Evolutionary conservation across 805 yeast species (phyloP), one percentile per base, ranked within the genome.

Genomic region (Candida saitoana): DNA sequence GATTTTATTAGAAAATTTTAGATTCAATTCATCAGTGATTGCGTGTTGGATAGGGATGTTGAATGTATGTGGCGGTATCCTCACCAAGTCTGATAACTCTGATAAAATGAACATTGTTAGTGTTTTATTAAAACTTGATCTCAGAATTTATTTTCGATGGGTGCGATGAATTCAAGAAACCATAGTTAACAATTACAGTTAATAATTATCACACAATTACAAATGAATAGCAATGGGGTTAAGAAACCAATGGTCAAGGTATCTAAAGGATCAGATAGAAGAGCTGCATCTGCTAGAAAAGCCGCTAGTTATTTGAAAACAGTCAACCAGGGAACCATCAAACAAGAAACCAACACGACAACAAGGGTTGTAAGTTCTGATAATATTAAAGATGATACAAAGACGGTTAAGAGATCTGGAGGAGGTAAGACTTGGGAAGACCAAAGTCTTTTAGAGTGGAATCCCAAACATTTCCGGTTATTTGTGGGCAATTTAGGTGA

Each of bases 31-130:
- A 49, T 85, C 84, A 32, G 79, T 76, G 22, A 93, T 71, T 3
- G 96, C 85, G 34, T 79, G 79, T 39, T 77, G 75, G 3, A 89
- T 77, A 12, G 89, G 85, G 40, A 80, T 67, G 50, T 80, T 77
- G 66, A 93, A 88, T 40, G 84, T 73, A 49, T 82, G 86, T 2
- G 99, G 98, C 5, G 93, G 90, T 34, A 93, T 79, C 53, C 96
- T 79, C 48, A 93, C 82, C 49, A 91, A 73, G 65, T 93, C 99
- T 15, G 87, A 73, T 34, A 93, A 66, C 56, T 80, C 79, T 15
- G 96, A 77, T 34, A 93, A 73, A 47, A 88, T 83, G 65, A 91
- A 93, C 99, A 91, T 91, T 24, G 30, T 19, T n/a, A 36, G 38
- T 5, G 6, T 27, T 33, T 22, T 22, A 22, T 22, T 12, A 12